A percentile compares a stretch with the other conserved stretches of the same genome.
Conservation (phyloP, 192 early-diverging fungal species). For the Spinellus fusiger region DNA sequence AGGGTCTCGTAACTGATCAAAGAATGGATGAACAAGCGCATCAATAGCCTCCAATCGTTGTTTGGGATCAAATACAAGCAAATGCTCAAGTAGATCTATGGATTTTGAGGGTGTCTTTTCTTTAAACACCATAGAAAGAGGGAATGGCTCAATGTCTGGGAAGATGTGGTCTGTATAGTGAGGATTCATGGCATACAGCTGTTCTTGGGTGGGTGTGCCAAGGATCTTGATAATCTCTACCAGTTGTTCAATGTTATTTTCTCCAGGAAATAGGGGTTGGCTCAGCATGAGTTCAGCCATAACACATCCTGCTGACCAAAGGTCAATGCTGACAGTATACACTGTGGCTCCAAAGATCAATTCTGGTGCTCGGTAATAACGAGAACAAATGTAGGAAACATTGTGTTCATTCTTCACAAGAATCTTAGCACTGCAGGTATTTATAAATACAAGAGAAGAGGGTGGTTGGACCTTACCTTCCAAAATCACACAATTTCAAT, state of each 20-base stretch:
- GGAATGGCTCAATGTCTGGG: conserved; percentile 92
- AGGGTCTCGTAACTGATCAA: conserved; percentile 91
- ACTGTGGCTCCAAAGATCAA: conserved; percentile 93
- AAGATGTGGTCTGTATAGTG: conserved; percentile 98
- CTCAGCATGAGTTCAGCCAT: conserved; percentile 95
- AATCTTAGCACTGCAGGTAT: conserved; percentile 76
- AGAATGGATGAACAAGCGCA: conserved; percentile 91
- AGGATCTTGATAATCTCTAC: conserved; percentile 99
- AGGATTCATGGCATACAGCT: conserved; percentile 95
- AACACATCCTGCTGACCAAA: conserved; percentile 96
- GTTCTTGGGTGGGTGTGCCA: conserved; percentile 93
- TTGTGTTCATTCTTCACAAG: conserved; percentile 95
- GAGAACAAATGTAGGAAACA: conserved; percentile 96
- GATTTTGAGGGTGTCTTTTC: conserved; percentile 77
- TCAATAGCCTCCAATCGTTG: conserved; percentile 81
- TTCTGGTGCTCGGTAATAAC: conserved; percentile 96
- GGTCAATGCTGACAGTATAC: conserved; percentile 86
- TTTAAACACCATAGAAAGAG: conserved; percentile 87
- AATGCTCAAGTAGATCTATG: conserved; percentile 73
- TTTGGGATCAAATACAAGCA: conserved; percentile 89
- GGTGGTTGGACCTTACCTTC: conserved; percentile 32
- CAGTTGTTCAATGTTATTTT: conserved; percentile 95
- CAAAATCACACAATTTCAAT: conserved; percentile 98
- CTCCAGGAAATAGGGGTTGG: conserved; percentile 93
- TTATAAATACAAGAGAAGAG: conserved; percentile 2